Evolutionary conservation across 1,284 basidiomycete genomes (phyloP), one percentile per base, ranked within the genome.

Genomic region (Hymenochaete sp.): DNA sequence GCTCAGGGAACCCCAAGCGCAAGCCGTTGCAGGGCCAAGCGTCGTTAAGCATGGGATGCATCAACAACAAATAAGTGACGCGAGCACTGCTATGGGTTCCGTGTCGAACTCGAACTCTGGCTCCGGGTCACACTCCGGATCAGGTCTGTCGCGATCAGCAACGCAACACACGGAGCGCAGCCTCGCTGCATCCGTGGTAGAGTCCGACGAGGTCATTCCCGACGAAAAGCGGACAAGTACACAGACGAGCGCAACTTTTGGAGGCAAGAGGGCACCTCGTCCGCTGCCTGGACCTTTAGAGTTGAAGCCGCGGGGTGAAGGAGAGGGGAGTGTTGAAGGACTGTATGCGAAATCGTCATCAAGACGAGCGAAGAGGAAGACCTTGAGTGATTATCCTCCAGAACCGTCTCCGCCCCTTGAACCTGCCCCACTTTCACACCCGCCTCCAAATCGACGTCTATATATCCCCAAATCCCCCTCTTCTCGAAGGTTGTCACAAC

Each of bases 341-440:
- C n/a, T n/a, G n/a, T n/a, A n/a, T n/a, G n/a, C n/a, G n/a, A n/a
- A n/a, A n/a, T n/a, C n/a, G n/a, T n/a, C n/a, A n/a, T n/a, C 21
- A 4, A 37, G 28, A n/a, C 19, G 14, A 28, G 3, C 28, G 25
- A 44, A 36, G 31, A 29, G 42, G 36, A n/a, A 29, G 14, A 48
- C 42, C 1, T 25, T 32, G n/a, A n/a, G n/a, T 10, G 42, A 44
- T 16, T 48, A 21, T n/a, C 36, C 47, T 10, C 42, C 36, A 2
- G 47, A 48, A 27, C 47, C 47, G 3, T 48, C 47, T 4, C 47
- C 47, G 13, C 47, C 47, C 3, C 42, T 48, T 14, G 25, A 22
- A 9, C 33, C 42, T 19, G 27, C 47, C 3, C 47, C 47, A 3
- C 42, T 48, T 9, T 33, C 47, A 26, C 42, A 43, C 35, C 47